Evolutionary conservation across 805 yeast genomes (phyloP), one percentile per base, ranked within the genome.

Genomic region (Yarrowia osloensis): DNA sequence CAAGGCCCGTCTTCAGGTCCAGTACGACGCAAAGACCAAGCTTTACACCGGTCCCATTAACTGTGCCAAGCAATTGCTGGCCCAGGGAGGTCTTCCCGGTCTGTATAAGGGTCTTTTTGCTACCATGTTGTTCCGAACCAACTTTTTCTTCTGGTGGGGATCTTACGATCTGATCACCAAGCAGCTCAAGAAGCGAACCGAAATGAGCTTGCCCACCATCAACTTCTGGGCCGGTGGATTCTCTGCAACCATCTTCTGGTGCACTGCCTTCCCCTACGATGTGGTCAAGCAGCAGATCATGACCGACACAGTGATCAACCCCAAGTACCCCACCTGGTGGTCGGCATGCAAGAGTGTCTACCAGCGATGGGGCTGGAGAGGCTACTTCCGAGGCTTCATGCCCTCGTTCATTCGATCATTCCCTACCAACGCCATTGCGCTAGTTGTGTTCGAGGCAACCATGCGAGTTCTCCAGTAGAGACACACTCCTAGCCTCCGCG

Each of bases 201-300:
- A 78, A 44, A 70, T 91, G 81, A 84, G 88, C 59, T 84, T 84
- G 46, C 85, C 95, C 1, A 80, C 91, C 0, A 82, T 91, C 68
- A 91, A 91, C 76, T 91, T 91, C 78, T 91, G 97, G 96, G 85
- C 93, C 11, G 97, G 97, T 31, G 97, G 97, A 0, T 78, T 91
- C 54, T 84, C 91, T 61, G 97, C 97, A 3, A 77, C 80, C 19
- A 74, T 91, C 49, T 91, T 91, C 77, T 91, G 97, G 97, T 84
- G 88, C 19, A 84, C 89, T 42, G 97, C 97, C 0, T 91, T 90
- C 74, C 97, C 97, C 1, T 84, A 88, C 0, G 97, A 91, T 76
- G 96, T 92, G 31, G 88, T 92, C 28, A 92, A 91, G 76, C 96
- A 91, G 74, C 88, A 88, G 54, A 85, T 91, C 68, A 85, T 91